A percentile compares a stretch with the other conserved stretches of the same genome.
These are phyloP conservation scores for Clathrospora elynae DNA, from an alignment of 2,329 filamentous ascomycete genomes.

Conservation along the genomic window DNA sequence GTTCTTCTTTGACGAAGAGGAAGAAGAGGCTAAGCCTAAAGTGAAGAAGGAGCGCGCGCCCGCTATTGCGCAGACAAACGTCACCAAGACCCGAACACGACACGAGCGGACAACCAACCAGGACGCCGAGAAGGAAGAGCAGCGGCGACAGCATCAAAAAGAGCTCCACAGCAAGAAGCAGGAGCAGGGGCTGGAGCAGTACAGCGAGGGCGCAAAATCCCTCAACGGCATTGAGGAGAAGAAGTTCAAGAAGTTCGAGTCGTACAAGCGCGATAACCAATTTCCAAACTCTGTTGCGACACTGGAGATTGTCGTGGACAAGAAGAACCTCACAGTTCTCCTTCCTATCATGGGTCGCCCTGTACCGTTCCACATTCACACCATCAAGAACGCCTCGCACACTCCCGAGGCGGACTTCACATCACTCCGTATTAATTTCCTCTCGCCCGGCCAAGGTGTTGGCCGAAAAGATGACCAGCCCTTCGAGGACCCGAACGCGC, in stretches of 20 bases:
- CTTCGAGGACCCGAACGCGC: conserved; percentile 93
- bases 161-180: conserved; percentile 88
- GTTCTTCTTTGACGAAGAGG: conserved; percentile 98
- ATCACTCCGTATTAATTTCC: conserved; percentile 93
- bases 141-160: conserved; percentile 88
- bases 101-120: conserved; percentile 87
- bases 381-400: conserved; percentile 98
- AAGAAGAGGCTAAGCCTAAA: conserved; percentile 82
- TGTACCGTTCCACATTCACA: conserved; percentile 96
- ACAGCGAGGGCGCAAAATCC: conserved; percentile 81
- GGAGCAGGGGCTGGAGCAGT: conserved; percentile 81
- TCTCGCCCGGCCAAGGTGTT: conserved; percentile 95
- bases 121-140: conserved; percentile 87
- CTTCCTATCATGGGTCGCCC: conserved; percentile 96
- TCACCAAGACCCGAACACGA: conserved; percentile 88
- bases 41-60: conserved; percentile 86
- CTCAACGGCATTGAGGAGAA: conserved; percentile 92
- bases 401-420: conserved; percentile 94
- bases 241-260: conserved; percentile 99
- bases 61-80: conserved; percentile 91
- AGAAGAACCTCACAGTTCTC: conserved; percentile 87
- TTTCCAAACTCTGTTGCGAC: conserved; percentile 82
- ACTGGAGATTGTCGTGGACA: conserved; percentile 85
- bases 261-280: conserved; percentile 97
- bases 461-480: conserved; percentile 96